Conservation (phyloP, 495 filamentous ascomycete species). For the Hypoxylon trugodes region DNA sequence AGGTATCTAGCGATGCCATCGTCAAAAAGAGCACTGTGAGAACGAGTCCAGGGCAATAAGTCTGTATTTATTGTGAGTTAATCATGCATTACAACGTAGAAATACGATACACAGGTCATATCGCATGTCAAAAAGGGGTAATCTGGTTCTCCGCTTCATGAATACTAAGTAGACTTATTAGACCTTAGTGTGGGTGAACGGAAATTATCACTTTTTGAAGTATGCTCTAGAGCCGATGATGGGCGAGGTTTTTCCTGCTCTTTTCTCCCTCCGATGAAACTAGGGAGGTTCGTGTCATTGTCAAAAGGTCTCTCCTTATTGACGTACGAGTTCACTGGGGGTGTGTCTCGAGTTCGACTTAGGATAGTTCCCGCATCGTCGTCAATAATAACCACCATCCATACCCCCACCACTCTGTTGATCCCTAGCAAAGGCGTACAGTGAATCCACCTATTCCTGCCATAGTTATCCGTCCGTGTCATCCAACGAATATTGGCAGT, state of each 20-base stretch:
- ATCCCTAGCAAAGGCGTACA: slow-evolving; percentile 67
- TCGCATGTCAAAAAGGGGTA: no score
- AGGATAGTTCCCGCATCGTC: slow-evolving; percentile 43
- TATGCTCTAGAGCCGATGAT: not conserved
- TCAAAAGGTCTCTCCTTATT: slow-evolving; percentile 13
- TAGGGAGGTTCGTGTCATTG: not conserved
- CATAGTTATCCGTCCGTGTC: slow-evolving; percentile 50
- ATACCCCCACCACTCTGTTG: slow-evolving; percentile 67
- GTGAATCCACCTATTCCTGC: slow-evolving; percentile 67
- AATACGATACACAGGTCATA: no score
- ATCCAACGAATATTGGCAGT: slow-evolving; percentile 71
- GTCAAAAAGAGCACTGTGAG: no score
- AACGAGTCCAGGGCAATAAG: no score
- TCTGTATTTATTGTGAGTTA: no score
- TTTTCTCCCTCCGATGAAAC: not conserved
- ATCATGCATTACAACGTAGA: no score
- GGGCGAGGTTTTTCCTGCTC: not conserved
- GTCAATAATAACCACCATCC: slow-evolving; percentile 72
- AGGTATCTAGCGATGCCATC: no score
- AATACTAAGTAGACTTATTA: not conserved
- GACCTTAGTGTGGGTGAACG: not conserved
- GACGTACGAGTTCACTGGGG: slow-evolving; percentile 36
- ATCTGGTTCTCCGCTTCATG: no score
- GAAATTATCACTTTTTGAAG: not conserved
- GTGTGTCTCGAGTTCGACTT: slow-evolving; percentile 30